Evolutionary conservation across 371 early-diverging fungal genomes (phyloP), one percentile per base, ranked within the genome.

Genomic region (Conidiobolus incongruus): DNA sequence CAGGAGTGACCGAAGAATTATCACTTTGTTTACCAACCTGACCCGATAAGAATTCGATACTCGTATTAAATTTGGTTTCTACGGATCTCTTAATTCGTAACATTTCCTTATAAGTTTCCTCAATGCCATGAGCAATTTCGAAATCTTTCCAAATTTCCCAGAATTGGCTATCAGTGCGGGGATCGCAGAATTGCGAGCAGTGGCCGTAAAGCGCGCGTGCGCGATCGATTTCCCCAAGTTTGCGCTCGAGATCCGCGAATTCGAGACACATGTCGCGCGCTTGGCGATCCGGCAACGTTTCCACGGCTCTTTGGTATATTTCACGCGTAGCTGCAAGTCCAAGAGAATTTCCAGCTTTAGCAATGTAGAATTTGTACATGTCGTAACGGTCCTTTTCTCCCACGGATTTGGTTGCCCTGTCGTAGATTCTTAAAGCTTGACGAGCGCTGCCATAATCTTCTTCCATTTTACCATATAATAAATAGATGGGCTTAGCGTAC

Each of bases 41-140:
- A n/a, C n/a, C n/a, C n/a, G n/a, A n/a, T n/a, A n/a, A n/a, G n/a
- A n/a, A n/a, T n/a, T n/a, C n/a, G n/a, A n/a, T n/a, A n/a, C n/a
- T n/a, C n/a, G 80, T 77, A 47, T 75, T 79, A 61, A 60, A 81
- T 36, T 72, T 67, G 22, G 82, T 77, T 52, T 80, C 78, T 1
- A 82, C 81, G 29, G 70, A 65, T n/a, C 97, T 81, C 57, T 91
- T 90, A 50, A 93, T 79, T 24, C 96, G 69, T 33, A 96, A 65
- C 93, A 92, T 92, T 51, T 95, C 95, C 60, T 85, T 89, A 61
- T 89, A 95, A 4, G 95, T 90, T 45, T 93, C 93, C 59, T 97
- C 95, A 56, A 88, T 91, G 38, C 97, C 97, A 52, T 86, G 83
- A 51, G 77, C 72, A 15, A 92, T 89, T 63, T 97, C 97, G 58